Evolutionary conservation across 2,329 filamentous ascomycete genomes (phyloP).

Genomic region (Fragosphaeria purpurea): DNA sequence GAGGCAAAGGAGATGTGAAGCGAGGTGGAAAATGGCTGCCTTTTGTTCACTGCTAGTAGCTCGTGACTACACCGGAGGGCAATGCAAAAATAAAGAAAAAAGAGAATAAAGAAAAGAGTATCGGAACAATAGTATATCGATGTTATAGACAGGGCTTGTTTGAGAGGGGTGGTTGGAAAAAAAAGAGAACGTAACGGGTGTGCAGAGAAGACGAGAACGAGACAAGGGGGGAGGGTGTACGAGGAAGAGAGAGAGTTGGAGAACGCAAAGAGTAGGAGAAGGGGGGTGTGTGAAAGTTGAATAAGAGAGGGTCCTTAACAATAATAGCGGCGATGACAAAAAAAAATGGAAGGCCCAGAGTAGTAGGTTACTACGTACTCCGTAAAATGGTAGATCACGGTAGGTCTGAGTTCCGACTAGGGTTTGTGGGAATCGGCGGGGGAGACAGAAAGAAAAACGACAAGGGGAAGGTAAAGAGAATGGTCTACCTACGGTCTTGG

Average conservation of each 20-base stretch:
- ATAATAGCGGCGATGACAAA: neutral
- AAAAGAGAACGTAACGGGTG: neutral
- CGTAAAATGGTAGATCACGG: conserved; percentile 4
- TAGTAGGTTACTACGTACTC: neutral
- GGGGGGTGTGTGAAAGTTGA: neutral
- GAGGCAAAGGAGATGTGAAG: neutral
- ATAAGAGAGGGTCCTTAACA: conserved; percentile 4
- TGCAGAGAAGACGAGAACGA: neutral
- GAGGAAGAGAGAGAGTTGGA: neutral
- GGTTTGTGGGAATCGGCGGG: conserved; percentile 2
- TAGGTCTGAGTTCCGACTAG: neutral
- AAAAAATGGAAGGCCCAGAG: neutral
- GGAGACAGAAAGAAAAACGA: neutral
- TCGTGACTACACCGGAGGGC: neutral
- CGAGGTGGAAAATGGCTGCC: conserved; percentile 2
- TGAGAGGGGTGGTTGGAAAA: neutral
- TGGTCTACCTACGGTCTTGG: neutral
- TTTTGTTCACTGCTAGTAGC: conserved; percentile 4
- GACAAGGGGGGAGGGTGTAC: neutral
- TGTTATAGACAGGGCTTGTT: conserved; percentile 5
- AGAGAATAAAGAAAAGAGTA: neutral
- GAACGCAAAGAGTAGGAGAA: neutral
- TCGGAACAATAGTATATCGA: conserved; percentile 4
- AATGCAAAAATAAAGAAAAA: neutral
- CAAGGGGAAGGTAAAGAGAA: neutral